A percentile compares a stretch with the other conserved stretches of the same genome.
These are phyloP conservation scores for Colletotrichum cordylinicola DNA, from an alignment of 2,329 filamentous ascomycete genomes.

Conservation along the genomic window DNA sequence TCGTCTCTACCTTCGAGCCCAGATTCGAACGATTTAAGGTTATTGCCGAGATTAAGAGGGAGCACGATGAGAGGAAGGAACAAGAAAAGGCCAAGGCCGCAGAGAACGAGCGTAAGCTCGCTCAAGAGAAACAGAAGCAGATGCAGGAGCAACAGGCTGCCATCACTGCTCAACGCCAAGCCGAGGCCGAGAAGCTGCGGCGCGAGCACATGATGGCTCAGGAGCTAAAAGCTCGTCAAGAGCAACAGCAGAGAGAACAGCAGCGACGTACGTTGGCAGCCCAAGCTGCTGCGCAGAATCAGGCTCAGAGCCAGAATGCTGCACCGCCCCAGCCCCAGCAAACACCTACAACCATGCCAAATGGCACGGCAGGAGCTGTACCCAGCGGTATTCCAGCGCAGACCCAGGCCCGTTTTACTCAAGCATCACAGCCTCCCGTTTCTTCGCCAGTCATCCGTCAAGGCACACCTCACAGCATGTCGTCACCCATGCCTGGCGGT, in stretches of 20 bases:
- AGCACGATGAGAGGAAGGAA: conserved; percentile 78
- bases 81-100: conserved; percentile 75
- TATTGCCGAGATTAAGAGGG: conserved; percentile 81
- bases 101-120: conserved; percentile 62
- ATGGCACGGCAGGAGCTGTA: conserved; percentile 37
- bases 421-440: conserved; percentile 67
- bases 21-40: conserved; percentile 92
- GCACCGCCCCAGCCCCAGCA: conserved; percentile 35
- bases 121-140: conserved; percentile 49
- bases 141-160: conserved; percentile 51
- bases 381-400: conserved; percentile 48
- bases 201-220: conserved; percentile 37
- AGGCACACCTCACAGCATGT: conserved; percentile 68
- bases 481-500: conserved; percentile 68
- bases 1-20: conserved; percentile 77
- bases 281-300: conserved; percentile 30
- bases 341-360: conserved; percentile 42
- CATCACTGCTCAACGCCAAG: conserved; percentile 50
- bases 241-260: conserved; percentile 45
- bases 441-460: conserved; percentile 73
- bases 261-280: conserved; percentile 33
- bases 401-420: conserved; percentile 54
- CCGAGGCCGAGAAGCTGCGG: conserved; percentile 46
- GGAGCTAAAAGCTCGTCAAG: conserved; percentile 26
- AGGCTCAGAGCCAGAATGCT: conserved; percentile 29